phyloP scores from a whole-genome alignment of 306 rosid species.

The Styphnolobium japonicum region DNA sequence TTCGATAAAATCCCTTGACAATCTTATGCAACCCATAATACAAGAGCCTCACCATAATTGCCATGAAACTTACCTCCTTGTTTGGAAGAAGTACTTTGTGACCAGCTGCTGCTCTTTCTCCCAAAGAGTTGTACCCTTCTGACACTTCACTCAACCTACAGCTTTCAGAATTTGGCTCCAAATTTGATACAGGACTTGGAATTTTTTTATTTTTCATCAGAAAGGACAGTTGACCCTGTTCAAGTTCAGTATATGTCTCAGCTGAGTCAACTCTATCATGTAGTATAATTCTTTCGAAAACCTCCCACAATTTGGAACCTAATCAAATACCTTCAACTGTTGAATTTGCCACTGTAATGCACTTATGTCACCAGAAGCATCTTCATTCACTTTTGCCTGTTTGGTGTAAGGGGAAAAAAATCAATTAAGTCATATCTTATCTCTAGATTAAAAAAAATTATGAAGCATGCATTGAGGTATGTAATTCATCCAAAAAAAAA shows the following conservation, averaged over 20 bases:
- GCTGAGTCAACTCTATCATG: slow-evolving; percentile 26
- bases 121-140: slow-evolving; percentile 37
- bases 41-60: neutral
- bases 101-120: slow-evolving; percentile 33
- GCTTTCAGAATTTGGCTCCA: slow-evolving; percentile 50
- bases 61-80: slow-evolving; percentile 48
- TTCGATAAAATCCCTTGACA: neutral
- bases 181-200: slow-evolving; percentile 41
- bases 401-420: neutral
- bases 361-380: slow-evolving; percentile 82
- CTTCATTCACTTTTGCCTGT: slow-evolving; percentile 95
- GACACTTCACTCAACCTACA: slow-evolving; percentile 43
- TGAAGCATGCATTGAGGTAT: neutral
- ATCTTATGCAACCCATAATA: slow-evolving; percentile 12
- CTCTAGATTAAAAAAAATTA: neutral
- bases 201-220: slow-evolving; percentile 51
- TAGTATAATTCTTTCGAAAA: slow-evolving; percentile 11
- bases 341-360: slow-evolving; percentile 89
- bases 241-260: slow-evolving; percentile 30
- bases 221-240: slow-evolving; percentile 76
- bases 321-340: slow-evolving; percentile 68
- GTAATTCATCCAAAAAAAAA: neutral
- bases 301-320: slow-evolving; percentile 19
- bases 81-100: slow-evolving; percentile 33
- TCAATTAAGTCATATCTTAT: slow-evolving; percentile 18